Evolutionary conservation across 1,284 basidiomycete genomes (phyloP), one percentile per base, ranked within the genome.

Genomic region (Malassezia yamatoensis): DNA sequence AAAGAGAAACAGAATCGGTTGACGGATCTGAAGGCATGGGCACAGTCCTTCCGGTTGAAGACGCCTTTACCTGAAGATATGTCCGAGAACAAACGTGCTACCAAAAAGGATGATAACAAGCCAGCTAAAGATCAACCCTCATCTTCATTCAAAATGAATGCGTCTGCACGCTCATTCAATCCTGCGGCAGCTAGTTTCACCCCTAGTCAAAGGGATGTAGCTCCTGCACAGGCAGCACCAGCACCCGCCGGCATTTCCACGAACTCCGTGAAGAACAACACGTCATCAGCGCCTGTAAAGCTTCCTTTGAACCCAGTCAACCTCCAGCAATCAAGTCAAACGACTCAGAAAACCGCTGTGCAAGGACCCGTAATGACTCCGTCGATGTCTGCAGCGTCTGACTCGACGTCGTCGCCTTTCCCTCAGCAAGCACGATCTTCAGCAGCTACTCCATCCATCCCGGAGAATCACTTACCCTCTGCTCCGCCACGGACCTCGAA

Each of bases 1-100:
- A 87, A 82, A 70, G 93, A 96, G 75, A 89, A 90, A 83, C 88
- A 91, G 74, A 88, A 86, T 70, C 83, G 85, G 52, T 83, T 96
- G 78, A 86, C 89, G 11, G 91, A 96, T 49, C 79, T 96, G 48
- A 82, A 90, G 72, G 86, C 86, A 76, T 98, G 96, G 78, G 88
- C 88, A 65, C 82, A 87, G 74, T 86, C 78, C 62, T 98, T 98
- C 83, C 94, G 93, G 87, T 83, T 94, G 51, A 91, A 90, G 72
- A 86, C 90, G 71, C 88, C 90, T 8, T 88, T 96, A 63, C 91
- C 90, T 11, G 86, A 88, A 44, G 93, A 96, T 75, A 82, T 96
- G 51, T 85, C 94, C n/a, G 82, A 86, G 5, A 90, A 61, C 54
- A 58, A 58, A 49, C 58, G 61, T 41, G 93, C 91, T 11, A 85